Percentiles rank a stretch among this genome's conserved stretches.
phyloP scores from a whole-genome alignment of 148 eudicot species.

The Arbutus unedo region DNA sequence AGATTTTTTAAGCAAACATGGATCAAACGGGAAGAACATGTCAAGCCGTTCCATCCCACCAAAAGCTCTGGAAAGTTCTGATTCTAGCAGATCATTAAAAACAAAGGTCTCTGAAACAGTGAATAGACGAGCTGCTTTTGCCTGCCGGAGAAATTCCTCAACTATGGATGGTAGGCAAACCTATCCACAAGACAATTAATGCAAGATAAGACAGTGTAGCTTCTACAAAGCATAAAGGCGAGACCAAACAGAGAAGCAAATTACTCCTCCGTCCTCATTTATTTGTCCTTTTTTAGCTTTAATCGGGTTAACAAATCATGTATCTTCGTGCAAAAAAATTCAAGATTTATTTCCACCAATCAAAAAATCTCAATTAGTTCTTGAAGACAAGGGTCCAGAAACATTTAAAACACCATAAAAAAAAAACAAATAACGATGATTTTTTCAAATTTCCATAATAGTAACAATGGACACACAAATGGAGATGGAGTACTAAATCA shows the following conservation, averaged over 20 bases:
- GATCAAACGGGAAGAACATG: constrained; percentile 96
- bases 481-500: background rate
- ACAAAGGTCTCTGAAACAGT: constrained; percentile 36
- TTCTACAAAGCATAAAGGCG: background rate
- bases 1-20: constrained; percentile 65
- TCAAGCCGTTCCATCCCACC: constrained; percentile 87
- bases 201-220: background rate
- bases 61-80: constrained; percentile 81
- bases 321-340: too few species aligned
- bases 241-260: background rate
- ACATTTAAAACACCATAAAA: too few species aligned
- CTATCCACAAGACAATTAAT: constrained; percentile 27
- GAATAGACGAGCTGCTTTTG: constrained; percentile 56
- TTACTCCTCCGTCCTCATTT: background rate
- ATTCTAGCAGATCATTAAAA: constrained; percentile 54
- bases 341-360: too few species aligned
- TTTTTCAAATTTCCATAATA: too few species aligned
- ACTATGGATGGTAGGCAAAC: constrained; percentile 99
- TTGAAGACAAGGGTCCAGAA: too few species aligned
- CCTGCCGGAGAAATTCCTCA: constrained; percentile 76
- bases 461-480: too few species aligned
- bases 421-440: too few species aligned
- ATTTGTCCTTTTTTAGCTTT: too few species aligned
- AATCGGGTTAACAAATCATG: too few species aligned
- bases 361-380: too few species aligned